A percentile compares a stretch with the other conserved stretches of the same genome.
These are phyloP conservation scores for Metarhizium anisopliae DNA, from an alignment of 2,329 filamentous ascomycete genomes.

Conservation along the genomic window DNA sequence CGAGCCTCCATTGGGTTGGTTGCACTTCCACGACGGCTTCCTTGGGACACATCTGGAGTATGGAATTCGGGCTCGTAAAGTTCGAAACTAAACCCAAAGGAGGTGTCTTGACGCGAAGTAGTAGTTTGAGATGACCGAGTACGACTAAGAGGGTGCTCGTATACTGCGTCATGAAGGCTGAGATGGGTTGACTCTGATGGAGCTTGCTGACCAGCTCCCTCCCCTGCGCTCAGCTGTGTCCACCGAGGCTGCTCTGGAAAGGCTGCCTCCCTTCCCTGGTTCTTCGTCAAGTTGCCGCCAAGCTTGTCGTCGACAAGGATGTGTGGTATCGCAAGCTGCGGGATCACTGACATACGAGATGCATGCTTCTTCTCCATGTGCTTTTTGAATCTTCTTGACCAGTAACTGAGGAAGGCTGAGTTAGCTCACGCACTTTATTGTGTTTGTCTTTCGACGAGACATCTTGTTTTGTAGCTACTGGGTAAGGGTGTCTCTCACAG, in stretches of 20 bases:
- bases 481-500: slow-evolving; percentile 39
- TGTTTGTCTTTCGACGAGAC: background rate
- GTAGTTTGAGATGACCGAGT: slow-evolving; percentile 38
- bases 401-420: slow-evolving; percentile 47
- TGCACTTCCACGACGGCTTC: slow-evolving; percentile 55
- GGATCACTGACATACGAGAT: slow-evolving; percentile 68
- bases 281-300: slow-evolving; percentile 24
- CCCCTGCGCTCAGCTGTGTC: slow-evolving; percentile 9
- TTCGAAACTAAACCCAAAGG: slow-evolving; percentile 52
- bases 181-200: slow-evolving; percentile 29
- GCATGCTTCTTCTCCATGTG: slow-evolving; percentile 63
- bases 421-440: background rate
- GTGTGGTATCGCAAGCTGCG: slow-evolving; percentile 76
- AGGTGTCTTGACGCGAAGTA: slow-evolving; percentile 31
- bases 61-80: slow-evolving; percentile 35
- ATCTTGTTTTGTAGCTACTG: background rate
- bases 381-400: slow-evolving; percentile 72
- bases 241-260: slow-evolving; percentile 4
- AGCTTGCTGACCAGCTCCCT: slow-evolving; percentile 4
- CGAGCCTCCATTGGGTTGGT: slow-evolving; percentile 71
- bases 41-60: slow-evolving; percentile 21
- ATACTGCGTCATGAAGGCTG: slow-evolving; percentile 21
- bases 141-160: slow-evolving; percentile 43
- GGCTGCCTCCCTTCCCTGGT: background rate
- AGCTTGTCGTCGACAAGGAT: slow-evolving; percentile 81